Evolutionary conservation across 768 basidiomycete species (phyloP).

Genomic region (Hebeloma cylindrosporum): DNA sequence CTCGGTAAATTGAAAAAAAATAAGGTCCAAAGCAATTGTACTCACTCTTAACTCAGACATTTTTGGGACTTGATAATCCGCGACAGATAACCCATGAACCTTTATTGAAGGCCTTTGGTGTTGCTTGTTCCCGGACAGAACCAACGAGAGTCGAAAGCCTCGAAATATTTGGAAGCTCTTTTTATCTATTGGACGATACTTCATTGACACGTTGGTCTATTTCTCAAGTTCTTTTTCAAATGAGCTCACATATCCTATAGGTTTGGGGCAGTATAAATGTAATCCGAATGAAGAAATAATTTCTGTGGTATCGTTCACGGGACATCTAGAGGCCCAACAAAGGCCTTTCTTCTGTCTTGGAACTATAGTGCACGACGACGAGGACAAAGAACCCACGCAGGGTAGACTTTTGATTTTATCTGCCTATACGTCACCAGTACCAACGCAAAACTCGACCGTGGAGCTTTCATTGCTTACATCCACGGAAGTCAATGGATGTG

Average conservation of each 20-base stretch:
- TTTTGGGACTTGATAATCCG: conserved; percentile 73
- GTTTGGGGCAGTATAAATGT: conserved; percentile 47
- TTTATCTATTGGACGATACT: conserved; percentile 66
- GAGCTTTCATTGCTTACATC: conserved; percentile 44
- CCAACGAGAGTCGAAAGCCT: conserved; percentile 55
- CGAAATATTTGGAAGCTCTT: conserved; percentile 49
- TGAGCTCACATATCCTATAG: conserved; percentile 26
- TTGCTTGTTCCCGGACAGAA: conserved; percentile 56
- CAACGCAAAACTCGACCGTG: conserved; percentile 23
- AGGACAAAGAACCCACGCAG: conserved; percentile 49
- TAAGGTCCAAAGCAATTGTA: conserved; percentile 4
- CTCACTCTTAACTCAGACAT: conserved; percentile 47
- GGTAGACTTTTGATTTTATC: conserved; percentile 66
- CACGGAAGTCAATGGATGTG: conserved; percentile 57
- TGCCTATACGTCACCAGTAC: conserved; percentile 27
- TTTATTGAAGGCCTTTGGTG: conserved; percentile 56
- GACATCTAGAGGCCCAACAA: conserved; percentile 27
- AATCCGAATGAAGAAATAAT: conserved; percentile 63
- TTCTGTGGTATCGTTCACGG: conserved; percentile 42
- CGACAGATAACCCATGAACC: conserved; percentile 63
- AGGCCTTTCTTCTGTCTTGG: conserved; percentile 52
- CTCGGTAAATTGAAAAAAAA: conserved; percentile 46
- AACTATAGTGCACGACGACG: conserved; percentile 38
- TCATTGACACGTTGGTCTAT: conserved; percentile 58
- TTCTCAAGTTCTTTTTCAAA: not conserved